A percentile compares a stretch with the other conserved stretches of the same genome.
These are phyloP conservation scores for Circinella umbellata DNA, from an alignment of 371 early-diverging fungal species.

Conservation along the genomic window DNA sequence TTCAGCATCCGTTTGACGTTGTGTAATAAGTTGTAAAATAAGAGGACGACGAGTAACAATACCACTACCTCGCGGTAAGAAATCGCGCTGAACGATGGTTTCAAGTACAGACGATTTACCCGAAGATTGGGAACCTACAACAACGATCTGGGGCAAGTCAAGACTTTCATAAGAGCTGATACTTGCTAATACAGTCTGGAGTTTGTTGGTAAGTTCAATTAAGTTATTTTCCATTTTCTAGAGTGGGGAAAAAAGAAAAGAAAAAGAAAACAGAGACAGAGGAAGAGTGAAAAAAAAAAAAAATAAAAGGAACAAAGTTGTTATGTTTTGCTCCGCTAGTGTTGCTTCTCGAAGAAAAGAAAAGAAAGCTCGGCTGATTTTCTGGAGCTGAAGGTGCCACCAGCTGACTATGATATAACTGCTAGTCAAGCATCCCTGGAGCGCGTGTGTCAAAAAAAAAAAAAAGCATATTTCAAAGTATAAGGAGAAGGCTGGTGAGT, in stretches of 20 bases:
- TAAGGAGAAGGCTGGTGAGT: not conserved
- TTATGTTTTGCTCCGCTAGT: too few species aligned
- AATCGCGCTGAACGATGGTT: conserved; percentile 89
- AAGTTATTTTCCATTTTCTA: conserved; percentile 54
- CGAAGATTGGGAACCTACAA: conserved; percentile 86
- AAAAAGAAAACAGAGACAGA: not conserved
- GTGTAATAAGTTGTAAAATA: conserved; percentile 86
- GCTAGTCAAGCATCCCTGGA: not conserved
- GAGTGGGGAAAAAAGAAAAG: not conserved
- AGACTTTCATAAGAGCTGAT: conserved; percentile 80
- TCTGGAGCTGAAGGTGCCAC: not conserved
- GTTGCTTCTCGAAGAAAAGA: not conserved
- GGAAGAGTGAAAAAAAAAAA: not conserved
- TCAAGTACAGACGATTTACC: conserved; percentile 96
- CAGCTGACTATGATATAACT: not conserved
- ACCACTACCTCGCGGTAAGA: conserved; percentile 91
- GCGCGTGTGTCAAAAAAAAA: conserved; percentile 1
- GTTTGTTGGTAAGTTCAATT: conserved; percentile 88
- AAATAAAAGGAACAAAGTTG: not conserved
- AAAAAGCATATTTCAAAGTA: too few species aligned
- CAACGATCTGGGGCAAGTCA: conserved; percentile 93
- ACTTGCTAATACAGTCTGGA: conserved; percentile 93
- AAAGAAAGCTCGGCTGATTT: not conserved
- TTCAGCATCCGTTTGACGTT: conserved; percentile 39
- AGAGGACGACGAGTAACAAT: conserved; percentile 94